These are phyloP conservation scores for Leptographium flavum DNA, from an alignment of 2,329 filamentous ascomycete species.

Conservation along the genomic window DNA sequence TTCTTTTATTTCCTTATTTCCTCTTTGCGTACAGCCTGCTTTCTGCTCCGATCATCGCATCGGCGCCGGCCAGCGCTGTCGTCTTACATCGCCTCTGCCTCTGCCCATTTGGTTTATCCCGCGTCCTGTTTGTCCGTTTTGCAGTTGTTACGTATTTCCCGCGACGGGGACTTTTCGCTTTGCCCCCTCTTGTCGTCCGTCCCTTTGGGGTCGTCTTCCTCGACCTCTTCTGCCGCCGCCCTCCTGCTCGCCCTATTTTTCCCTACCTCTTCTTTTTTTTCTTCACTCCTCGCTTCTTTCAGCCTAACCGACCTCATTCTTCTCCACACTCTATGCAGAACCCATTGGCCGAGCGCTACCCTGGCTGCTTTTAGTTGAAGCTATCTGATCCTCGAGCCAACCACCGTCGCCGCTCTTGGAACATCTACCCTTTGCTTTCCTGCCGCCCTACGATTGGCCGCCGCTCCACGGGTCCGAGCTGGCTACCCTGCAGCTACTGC, in stretches of 20 bases:
- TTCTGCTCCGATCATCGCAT: background rate
- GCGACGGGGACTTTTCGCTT: too few species aligned
- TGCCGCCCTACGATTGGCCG: background rate
- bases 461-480: background rate
- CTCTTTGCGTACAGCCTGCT: background rate
- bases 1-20: too few species aligned
- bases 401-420: conserved; percentile 7
- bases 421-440: conserved; percentile 1
- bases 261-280: background rate
- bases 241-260: background rate
- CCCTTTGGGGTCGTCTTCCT: background rate
- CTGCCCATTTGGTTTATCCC: too few species aligned
- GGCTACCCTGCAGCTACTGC: background rate
- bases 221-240: background rate
- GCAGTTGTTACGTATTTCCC: too few species aligned
- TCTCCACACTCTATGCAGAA: conserved; percentile 10
- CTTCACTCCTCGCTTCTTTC: background rate
- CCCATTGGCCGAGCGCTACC: conserved; percentile 1
- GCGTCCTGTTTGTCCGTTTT: too few species aligned
- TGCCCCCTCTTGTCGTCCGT: background rate
- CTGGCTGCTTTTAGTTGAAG: conserved; percentile 3
- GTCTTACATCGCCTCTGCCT: background rate
- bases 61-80: background rate
- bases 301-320: background rate
- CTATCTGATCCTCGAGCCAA: conserved; percentile 15